A percentile compares a stretch with the other conserved stretches of the same genome.
Evolutionary conservation across 768 basidiomycete species (phyloP).

Genomic region (Mycena galericulata): DNA sequence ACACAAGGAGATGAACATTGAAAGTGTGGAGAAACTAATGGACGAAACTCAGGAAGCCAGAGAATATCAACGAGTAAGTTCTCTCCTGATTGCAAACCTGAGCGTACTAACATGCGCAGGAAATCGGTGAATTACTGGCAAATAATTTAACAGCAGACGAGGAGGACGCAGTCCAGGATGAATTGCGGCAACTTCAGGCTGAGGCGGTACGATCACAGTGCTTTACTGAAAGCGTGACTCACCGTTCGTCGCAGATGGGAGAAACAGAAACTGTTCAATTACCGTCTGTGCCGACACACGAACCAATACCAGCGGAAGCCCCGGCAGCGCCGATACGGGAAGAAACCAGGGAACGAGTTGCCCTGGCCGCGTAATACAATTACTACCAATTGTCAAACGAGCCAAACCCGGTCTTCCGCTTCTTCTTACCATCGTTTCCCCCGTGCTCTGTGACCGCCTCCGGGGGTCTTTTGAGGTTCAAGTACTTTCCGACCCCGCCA

Average conservation of each 20-base stretch:
- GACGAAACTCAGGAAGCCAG: conserved; percentile 94
- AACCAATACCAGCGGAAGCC: conserved; percentile 49
- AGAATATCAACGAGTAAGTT: conserved; percentile 84
- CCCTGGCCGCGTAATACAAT: conserved; percentile 46
- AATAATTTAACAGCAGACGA: conserved; percentile 89
- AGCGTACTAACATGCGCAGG: conserved; percentile 62
- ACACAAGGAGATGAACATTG: conserved; percentile 92
- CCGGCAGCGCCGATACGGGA: conserved; percentile 28
- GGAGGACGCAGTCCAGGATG: conserved; percentile 92
- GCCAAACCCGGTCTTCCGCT: conserved; percentile 90
- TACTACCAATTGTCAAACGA: conserved; percentile 85
- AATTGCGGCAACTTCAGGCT: conserved; percentile 77
- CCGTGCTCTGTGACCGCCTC: conserved; percentile 35
- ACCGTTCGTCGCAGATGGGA: conserved; percentile 45
- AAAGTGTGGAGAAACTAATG: conserved; percentile 93
- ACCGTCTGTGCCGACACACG: conserved; percentile 65
- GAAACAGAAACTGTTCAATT: conserved; percentile 51
- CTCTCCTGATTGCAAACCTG: neutral
- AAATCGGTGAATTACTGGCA: conserved; percentile 89
- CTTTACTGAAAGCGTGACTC: neutral
- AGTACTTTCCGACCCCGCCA: conserved; percentile 86
- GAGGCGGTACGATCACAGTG: conserved; percentile 61
- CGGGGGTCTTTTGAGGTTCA: conserved; percentile 65
- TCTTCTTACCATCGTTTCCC: conserved; percentile 73
- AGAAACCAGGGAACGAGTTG: conserved; percentile 41